Evolutionary conservation across 768 basidiomycete species (phyloP).

Genomic region (Russula lepida): DNA sequence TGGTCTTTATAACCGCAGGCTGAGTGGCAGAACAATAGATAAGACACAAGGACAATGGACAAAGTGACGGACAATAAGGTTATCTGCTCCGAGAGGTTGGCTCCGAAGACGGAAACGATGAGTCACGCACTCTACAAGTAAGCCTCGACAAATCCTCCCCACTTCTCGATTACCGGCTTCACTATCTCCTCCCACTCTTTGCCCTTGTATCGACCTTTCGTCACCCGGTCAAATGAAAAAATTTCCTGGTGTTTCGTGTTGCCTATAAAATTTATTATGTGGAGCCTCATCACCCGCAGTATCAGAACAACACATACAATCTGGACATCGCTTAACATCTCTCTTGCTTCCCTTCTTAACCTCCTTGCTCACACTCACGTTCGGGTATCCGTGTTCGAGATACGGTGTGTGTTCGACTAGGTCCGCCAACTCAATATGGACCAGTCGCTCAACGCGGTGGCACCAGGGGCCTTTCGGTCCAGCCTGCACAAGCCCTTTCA

Average conservation of each 20-base stretch:
- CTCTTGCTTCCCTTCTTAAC: conserved; percentile 14
- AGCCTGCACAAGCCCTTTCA: conserved; percentile 54
- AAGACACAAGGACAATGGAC: conserved; percentile 1
- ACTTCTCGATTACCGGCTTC: conserved; percentile 66
- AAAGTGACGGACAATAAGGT: background rate
- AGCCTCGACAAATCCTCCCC: conserved; percentile 55
- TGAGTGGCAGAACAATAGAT: background rate
- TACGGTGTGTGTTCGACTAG: conserved; percentile 51
- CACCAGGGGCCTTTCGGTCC: conserved; percentile 58
- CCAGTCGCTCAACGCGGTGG: conserved; percentile 68
- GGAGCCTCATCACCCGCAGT: conserved; percentile 16
- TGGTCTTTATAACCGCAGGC: conserved; percentile 6
- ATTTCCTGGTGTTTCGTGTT: conserved; percentile 67
- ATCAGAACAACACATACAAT: conserved; percentile 35
- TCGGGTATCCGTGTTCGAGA: conserved; percentile 43
- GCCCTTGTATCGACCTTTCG: conserved; percentile 44
- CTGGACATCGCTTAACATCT: conserved; percentile 30
- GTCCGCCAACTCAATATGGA: conserved; percentile 76
- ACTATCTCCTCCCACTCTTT: conserved; percentile 71
- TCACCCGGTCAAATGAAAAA: conserved; percentile 58
- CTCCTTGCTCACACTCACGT: conserved; percentile 30
- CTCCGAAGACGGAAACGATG: background rate
- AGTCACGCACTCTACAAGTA: conserved; percentile 21
- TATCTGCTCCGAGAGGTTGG: background rate
- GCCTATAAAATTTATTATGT: conserved; percentile 30